Conservation (phyloP, 768 basidiomycete species). For the Hygrocybe punicea region DNA sequence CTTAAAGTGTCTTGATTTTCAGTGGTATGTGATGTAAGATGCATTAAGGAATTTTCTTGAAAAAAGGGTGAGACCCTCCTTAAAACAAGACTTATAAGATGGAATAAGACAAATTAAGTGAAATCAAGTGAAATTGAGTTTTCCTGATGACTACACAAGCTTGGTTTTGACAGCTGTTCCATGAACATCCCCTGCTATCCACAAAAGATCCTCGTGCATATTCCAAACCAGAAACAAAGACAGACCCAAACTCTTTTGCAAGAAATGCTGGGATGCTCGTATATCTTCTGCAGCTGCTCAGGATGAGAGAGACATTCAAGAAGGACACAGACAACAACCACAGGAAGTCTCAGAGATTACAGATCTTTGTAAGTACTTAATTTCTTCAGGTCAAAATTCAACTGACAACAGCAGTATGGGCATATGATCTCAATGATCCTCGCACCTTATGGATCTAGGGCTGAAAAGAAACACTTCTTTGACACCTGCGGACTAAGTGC, state of each 20-base stretch:
- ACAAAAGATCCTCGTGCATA: neutral
- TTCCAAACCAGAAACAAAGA: neutral
- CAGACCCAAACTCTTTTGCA: constrained; percentile 11
- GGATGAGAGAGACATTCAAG: neutral
- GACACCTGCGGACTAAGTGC: neutral
- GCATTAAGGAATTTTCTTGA: too few relatives aligned
- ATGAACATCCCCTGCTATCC: constrained; percentile 1
- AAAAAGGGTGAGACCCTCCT: too few relatives aligned
- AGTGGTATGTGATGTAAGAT: too few relatives aligned
- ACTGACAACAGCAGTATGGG: neutral
- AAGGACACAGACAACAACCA: neutral
- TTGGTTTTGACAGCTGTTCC: constrained; percentile 2
- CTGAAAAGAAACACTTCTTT: neutral
- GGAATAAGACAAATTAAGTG: too few relatives aligned
- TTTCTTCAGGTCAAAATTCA: neutral
- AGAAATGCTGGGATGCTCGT: constrained; percentile 1
- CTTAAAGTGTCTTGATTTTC: too few relatives aligned
- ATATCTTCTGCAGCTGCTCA: neutral
- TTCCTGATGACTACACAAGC: neutral
- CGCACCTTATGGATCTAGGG: neutral
- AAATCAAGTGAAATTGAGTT: too few relatives aligned
- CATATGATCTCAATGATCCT: neutral
- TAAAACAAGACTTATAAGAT: too few relatives aligned
- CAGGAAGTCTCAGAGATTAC: neutral
- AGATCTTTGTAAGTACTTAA: neutral